Evolutionary conservation across 2,329 filamentous ascomycete species (phyloP).

Genomic region (Cucurbitaria berberidis): DNA sequence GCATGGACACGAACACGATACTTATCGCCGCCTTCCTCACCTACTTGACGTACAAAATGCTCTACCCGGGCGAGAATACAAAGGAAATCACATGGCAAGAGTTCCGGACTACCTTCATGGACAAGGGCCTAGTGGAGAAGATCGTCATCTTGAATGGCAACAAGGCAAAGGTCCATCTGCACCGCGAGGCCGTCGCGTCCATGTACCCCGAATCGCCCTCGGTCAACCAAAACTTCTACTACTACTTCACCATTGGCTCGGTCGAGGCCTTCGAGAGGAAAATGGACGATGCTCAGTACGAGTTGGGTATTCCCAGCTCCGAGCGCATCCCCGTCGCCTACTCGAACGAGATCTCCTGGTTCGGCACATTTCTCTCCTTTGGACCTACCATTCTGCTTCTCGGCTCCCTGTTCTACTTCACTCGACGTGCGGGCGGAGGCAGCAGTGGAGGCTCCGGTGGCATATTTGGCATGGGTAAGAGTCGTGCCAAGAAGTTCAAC

Average conservation of each 20-base stretch:
- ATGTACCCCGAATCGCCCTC: constrained; percentile 79
- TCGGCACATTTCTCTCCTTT: constrained; percentile 77
- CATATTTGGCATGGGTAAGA: constrained; percentile 96
- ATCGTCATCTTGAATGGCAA: constrained; percentile 79
- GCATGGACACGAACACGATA: constrained; percentile 61
- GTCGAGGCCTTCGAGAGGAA: constrained; percentile 90
- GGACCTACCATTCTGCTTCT: constrained; percentile 87
- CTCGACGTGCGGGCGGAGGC: constrained; percentile 73
- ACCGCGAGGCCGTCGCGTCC: constrained; percentile 73
- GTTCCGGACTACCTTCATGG: constrained; percentile 88
- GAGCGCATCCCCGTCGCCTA: constrained; percentile 95
- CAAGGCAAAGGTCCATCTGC: constrained; percentile 79
- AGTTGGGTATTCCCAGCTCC: constrained; percentile 82
- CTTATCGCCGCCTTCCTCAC: constrained; percentile 65
- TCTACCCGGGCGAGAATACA: constrained; percentile 69
- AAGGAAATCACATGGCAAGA: constrained; percentile 98
- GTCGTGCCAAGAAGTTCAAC: constrained; percentile 95
- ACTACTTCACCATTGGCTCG: constrained; percentile 95
- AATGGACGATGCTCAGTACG: constrained; percentile 84
- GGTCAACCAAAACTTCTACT: constrained; percentile 72
- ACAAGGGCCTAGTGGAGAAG: constrained; percentile 95
- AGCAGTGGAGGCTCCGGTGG: constrained; percentile 70
- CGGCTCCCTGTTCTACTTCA: constrained; percentile 79
- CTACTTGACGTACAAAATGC: constrained; percentile 64
- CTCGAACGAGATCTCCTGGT: constrained; percentile 73